Percentiles rank a stretch among this genome's conserved stretches.
Conservation (phyloP, 2,329 filamentous ascomycete species). For the Clonostachys rosea region DNA sequence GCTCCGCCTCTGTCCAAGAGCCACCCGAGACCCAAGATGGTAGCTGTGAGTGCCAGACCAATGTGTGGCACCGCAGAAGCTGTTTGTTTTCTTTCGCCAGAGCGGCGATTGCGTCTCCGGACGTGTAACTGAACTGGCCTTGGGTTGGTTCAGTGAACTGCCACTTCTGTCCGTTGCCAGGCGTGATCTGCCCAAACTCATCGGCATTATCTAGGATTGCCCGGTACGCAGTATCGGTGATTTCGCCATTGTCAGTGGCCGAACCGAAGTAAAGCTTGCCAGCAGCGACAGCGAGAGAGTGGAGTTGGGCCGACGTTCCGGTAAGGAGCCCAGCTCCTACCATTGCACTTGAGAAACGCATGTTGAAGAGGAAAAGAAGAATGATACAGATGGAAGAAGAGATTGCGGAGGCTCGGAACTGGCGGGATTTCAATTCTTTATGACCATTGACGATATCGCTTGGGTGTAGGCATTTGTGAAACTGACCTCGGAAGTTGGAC, state of each 20-base stretch:
- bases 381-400: no score
- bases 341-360: no score
- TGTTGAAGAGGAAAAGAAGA: no score
- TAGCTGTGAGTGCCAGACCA: conserved; percentile 36
- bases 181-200: conserved; percentile 62
- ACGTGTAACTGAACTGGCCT: conserved; percentile 51
- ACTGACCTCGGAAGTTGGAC: no score
- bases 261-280: conserved; percentile 61
- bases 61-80: conserved; percentile 58
- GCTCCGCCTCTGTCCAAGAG: conserved; percentile 51
- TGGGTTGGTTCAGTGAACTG: conserved; percentile 53
- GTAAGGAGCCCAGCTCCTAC: neutral
- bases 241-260: conserved; percentile 54
- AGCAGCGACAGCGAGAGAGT: conserved; percentile 48
- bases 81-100: conserved; percentile 42
- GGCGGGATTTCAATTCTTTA: no score
- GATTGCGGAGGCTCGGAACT: no score
- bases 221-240: conserved; percentile 49
- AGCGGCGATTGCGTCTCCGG: conserved; percentile 47
- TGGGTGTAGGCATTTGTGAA: no score
- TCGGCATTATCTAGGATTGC: conserved; percentile 45
- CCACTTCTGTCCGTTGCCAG: conserved; percentile 63
- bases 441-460: no score
- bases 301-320: conserved; percentile 26
- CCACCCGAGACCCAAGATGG: conserved; percentile 18